phyloP scores from a whole-genome alignment of 23 red algal species.

The Agarophyton chilense region DNA sequence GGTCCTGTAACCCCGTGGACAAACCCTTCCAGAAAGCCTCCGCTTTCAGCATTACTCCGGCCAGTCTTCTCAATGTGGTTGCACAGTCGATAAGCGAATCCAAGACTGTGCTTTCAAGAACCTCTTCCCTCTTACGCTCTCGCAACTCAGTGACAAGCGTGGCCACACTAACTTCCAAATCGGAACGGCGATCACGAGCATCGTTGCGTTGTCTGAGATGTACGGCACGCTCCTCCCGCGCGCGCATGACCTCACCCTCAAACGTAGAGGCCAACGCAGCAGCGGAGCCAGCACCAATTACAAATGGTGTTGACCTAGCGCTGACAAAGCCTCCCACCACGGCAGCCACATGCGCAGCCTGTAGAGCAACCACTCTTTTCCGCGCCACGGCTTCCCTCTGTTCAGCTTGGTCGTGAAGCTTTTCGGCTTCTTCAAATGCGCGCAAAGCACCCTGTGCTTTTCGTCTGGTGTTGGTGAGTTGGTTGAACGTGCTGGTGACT shows the following conservation, averaged over 20 bases:
- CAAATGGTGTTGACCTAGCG: conserved; percentile 24
- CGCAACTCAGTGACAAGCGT: conserved; percentile 2
- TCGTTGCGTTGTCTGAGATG: conserved; percentile 33
- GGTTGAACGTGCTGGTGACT: neutral
- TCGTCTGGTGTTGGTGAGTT: conserved; percentile 10
- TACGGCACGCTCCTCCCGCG: conserved; percentile 46
- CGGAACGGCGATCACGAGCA: conserved; percentile 6
- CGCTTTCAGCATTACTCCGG: conserved; percentile 40
- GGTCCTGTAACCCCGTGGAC: conserved; percentile 8
- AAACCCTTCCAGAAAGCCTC: conserved; percentile 45
- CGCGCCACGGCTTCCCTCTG: conserved; percentile 1
- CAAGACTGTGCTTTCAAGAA: conserved; percentile 29
- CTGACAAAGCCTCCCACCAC: conserved; percentile 31
- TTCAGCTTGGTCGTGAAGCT: conserved; percentile 18
- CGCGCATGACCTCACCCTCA: conserved; percentile 39
- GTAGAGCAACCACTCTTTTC: neutral
- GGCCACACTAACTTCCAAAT: conserved; percentile 10
- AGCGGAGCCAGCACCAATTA: conserved; percentile 35
- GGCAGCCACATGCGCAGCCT: conserved; percentile 29
- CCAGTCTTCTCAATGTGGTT: conserved; percentile 9
- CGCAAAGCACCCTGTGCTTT: neutral
- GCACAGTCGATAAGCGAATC: conserved; percentile 15
- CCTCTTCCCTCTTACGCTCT: conserved; percentile 26
- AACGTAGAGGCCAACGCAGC: conserved; percentile 32
- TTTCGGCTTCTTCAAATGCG: conserved; percentile 31